Evolutionary conservation across 257 asterid genomes (phyloP), one percentile per base, ranked within the genome.

Genomic region (Avicennia marina): DNA sequence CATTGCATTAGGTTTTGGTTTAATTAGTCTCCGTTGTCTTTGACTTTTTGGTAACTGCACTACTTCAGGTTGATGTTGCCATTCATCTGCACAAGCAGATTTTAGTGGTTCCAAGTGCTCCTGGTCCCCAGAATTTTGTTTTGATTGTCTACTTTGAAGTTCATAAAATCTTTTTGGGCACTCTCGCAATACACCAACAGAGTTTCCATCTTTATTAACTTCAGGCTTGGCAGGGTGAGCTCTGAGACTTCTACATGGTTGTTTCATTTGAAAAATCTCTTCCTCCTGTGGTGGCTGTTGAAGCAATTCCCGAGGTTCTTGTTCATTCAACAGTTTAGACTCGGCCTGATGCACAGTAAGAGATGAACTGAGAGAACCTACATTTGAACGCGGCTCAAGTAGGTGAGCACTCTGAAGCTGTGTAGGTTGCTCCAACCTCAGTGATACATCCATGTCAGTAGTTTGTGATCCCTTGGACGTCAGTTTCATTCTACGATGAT

Each of bases 401-500:
- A 0, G n/a, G n/a, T n/a, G n/a, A n/a, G n/a, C n/a, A n/a, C n/a
- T n/a, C n/a, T n/a, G n/a, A n/a, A n/a, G n/a, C n/a, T n/a, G n/a
- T n/a, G n/a, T 21, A 45, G 26, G 46, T 7, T 15, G 8, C 19
- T 41, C 21, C 7, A 21, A 7, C 1, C 7, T 24, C 13, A 2
- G 15, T 13, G 26, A 1, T n/a, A 21, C 46, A 29, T 32, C 2
- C 19, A 5, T 17, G 11, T 2, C 31, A n/a, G n/a, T 2, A 21
- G 43, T 13, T 40, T 58, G 26, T 27, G 24, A 47, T 39, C 34
- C 13, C 24, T 60, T 29, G 56, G n/a, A 44, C 17, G 17, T 32
- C 34, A 10, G 7, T 34, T 63, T 67, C 48, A 44, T 63, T 53
- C 62, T 53, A 41, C 61, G 21, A 32, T 49, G 42, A 40, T 45